These are phyloP conservation scores for Volutella citrinella DNA, from an alignment of 2,329 filamentous ascomycete species.

Conservation along the genomic window DNA sequence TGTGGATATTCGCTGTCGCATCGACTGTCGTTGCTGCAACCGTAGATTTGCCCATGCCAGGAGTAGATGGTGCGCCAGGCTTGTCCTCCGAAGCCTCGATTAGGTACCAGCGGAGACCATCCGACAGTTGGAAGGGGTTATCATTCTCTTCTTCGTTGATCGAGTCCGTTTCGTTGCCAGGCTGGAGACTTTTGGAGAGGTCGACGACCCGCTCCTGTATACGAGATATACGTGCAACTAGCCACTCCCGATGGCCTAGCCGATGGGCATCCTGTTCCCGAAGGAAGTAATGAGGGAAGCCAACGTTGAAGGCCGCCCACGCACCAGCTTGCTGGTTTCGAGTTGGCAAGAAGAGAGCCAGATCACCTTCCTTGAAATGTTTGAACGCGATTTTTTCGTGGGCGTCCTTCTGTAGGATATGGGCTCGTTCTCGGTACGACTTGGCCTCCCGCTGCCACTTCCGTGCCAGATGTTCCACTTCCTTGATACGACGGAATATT, in stretches of 20 bases:
- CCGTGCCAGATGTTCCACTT: conserved; percentile 87
- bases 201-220: conserved; percentile 94
- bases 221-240: conserved; percentile 89
- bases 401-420: conserved; percentile 75
- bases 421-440: conserved; percentile 82
- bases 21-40: conserved; percentile 86
- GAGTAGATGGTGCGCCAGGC: conserved; percentile 84
- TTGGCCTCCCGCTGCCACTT: conserved; percentile 91
- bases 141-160: conserved; percentile 73
- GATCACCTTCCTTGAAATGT: conserved; percentile 93
- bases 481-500: conserved; percentile 84
- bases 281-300: conserved; percentile 94
- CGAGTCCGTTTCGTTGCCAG: conserved; percentile 46
- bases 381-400: conserved; percentile 96
- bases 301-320: conserved; percentile 98
- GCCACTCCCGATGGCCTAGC: conserved; percentile 83
- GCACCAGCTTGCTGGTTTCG: conserved; percentile 90
- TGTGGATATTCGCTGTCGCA: conserved; percentile 70
- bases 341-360: conserved; percentile 91
- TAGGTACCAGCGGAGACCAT: conserved; percentile 93
- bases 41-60: conserved; percentile 86
- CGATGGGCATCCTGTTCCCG: conserved; percentile 89
- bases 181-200: conserved; percentile 71
- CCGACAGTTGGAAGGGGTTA: conserved; percentile 94
- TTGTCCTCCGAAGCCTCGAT: conserved; percentile 94